Base-by-base conservation (phyloP, 202 grass and related monocot genomes). In the Digitaria exilis region DNA sequence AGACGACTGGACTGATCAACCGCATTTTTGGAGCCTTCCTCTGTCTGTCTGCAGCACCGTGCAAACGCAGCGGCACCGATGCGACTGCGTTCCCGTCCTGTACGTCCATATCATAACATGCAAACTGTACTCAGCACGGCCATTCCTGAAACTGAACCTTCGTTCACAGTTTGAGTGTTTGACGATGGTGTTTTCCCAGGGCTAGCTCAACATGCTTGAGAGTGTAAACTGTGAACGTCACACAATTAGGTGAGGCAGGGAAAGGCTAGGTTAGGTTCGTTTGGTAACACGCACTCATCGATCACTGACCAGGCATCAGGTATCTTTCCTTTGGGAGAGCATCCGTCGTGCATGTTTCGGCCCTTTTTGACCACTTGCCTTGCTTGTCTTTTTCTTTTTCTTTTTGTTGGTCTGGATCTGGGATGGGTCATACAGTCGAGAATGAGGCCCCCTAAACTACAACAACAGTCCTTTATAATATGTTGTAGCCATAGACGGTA, bases 271-370 rank as follows among this genome's bases (percentile, higher is more conserved):
- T 82, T 64, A 39, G 34, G 80, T 51, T 52, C 10, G 48, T 65
- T 84, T 81, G 79, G 79, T 81, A 34, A 45, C 14, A 58, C 49
- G 82, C 73, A 48, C 37, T 59, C 26, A 56, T 77, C 73, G 16
- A 9, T 35, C 77, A 52, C 46, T 68, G 10, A 15, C 31, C 19
- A 19, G 22, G 1, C 19, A 13, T 37, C 0, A 19, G 2, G n/a
- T 34, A 34, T 35, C 29, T 37, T 73, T 29, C 70, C 34, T 14
- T 30, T 61, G 31, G 5, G 25, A 64, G 30, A 39, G 12, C 44
- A 32, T 63, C 25, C 29, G 30, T 31, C 41, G 35, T 37, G 45
- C 60, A 25, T 17, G 45, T 39, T 37, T 39, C n/a, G 26, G 1
- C 62, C 45, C 35, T 42, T 58, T 58, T 58, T 43, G 65, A 42